Base-by-base conservation (phyloP, 1,139 yeast species). In the Blastobotrys ciferrii region DNA sequence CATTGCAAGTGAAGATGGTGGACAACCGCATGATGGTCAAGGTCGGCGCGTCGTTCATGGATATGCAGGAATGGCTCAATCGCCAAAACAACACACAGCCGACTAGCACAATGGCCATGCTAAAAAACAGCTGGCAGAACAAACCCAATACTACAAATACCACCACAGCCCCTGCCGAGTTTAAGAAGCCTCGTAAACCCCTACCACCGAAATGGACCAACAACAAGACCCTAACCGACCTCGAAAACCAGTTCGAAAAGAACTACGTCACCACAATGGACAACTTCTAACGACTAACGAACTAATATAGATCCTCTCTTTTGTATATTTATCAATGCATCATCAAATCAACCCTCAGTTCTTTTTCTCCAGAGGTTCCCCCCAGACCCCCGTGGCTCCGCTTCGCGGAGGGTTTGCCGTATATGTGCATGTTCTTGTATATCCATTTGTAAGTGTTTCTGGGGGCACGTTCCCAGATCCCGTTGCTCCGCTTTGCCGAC, bases 61-160 rank as follows among this genome's bases (percentile, higher is more conserved):
- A 65, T 51, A 64, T 65, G 68, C 68, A 65, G 48, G 65, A 62
- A 3, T 64, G 68, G 67, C 57, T 63, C 18, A 58, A 58, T 28
- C 53, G 45, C 32, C 57, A 54, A 36, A 59, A 58, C 46, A 6
- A 17, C 13, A 17, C 4, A 13, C 38, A 13, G 13, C 13, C 5
- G 13, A 4, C n/a, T n/a, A 14, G 18, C 15, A 33, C 13, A 7
- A 33, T 33, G 38, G 12, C 38, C 4, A 33, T 33, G 38, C 17
- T 33, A 12, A 33, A 17, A 17, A 33, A 33, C 17, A 11, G 19
- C 9, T 33, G 38, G 38, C 14, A 15, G 5, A 32, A 12, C 12
- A 32, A 32, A n/a, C n/a, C n/a, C 35, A 32, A 32, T 7, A 9
- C 35, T 32, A 15, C 35, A 5, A n/a, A 32, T 12, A 9, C 38